Evolutionary conservation across 768 basidiomycete species (phyloP).

Genomic region (Hygrocybe coccinea): DNA sequence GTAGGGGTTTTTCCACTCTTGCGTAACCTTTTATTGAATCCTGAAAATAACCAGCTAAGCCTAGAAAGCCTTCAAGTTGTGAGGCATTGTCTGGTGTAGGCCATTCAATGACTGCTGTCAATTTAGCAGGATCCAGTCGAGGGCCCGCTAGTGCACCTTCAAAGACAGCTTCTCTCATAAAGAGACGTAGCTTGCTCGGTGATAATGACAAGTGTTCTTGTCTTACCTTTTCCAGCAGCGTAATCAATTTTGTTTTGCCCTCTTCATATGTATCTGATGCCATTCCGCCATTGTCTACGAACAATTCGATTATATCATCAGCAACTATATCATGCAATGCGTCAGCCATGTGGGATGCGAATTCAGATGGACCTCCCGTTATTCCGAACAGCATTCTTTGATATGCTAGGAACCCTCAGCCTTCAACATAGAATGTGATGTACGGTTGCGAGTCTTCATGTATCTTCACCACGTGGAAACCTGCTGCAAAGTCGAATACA

Average conservation of each 20-base stretch:
- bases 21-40: constrained; percentile 34
- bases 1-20: constrained; percentile 25
- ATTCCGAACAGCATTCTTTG: constrained; percentile 38
- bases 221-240: constrained; percentile 25
- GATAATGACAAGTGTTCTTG: constrained; percentile 33
- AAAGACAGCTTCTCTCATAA: constrained; percentile 34
- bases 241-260: constrained; percentile 20
- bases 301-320: constrained; percentile 26
- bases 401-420: constrained; percentile 34
- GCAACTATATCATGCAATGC: constrained; percentile 23
- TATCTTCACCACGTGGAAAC: constrained; percentile 29
- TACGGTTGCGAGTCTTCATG: constrained; percentile 21
- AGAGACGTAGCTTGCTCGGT: constrained; percentile 31
- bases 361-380: constrained; percentile 35
- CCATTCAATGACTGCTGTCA: constrained; percentile 37
- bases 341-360: constrained; percentile 25
- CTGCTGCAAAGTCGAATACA: constrained; percentile 36
- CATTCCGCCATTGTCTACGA: constrained; percentile 37
- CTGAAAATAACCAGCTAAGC: constrained; percentile 33
- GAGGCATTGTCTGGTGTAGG: constrained; percentile 22
- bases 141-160: constrained; percentile 30
- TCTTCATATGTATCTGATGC: constrained; percentile 30
- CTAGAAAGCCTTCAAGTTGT: constrained; percentile 32
- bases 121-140: constrained; percentile 31
- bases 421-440: constrained; percentile 35